These are phyloP conservation scores for Tuber brumale DNA, from an alignment of 495 filamentous ascomycete species.

Conservation along the genomic window DNA sequence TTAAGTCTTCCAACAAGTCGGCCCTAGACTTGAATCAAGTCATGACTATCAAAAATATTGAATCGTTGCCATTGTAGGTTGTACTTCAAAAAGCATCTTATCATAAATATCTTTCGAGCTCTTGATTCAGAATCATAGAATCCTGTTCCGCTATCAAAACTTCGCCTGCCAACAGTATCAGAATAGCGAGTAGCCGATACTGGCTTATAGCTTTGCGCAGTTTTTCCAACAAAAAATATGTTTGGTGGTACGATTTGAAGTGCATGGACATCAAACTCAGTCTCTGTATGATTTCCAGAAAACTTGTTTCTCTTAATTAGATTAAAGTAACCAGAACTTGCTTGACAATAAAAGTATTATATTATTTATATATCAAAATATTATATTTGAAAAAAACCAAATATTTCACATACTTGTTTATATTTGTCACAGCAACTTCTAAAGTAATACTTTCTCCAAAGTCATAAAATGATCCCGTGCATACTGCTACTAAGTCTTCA, in stretches of 20 bases:
- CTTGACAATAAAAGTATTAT: too few relatives aligned
- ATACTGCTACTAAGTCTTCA: not conserved
- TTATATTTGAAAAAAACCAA: not conserved
- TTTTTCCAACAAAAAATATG: not conserved
- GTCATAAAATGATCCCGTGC: slow-evolving; percentile 2
- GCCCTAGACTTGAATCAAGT: not conserved
- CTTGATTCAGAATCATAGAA: too few relatives aligned
- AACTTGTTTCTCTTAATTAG: not conserved
- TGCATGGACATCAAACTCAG: not conserved
- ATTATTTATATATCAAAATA: too few relatives aligned
- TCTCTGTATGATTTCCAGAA: not conserved
- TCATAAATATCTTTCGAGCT: not conserved
- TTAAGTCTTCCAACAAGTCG: not conserved
- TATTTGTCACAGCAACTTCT: not conserved
- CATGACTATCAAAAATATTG: not conserved
- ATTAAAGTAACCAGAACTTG: too few relatives aligned
- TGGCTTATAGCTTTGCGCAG: too few relatives aligned
- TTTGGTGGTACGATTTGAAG: not conserved
- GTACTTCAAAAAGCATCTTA: not conserved
- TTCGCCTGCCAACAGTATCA: not conserved
- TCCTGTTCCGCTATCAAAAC: slow-evolving; percentile 2
- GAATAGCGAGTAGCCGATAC: not conserved
- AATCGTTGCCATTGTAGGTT: not conserved
- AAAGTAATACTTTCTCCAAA: not conserved
- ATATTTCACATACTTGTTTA: slow-evolving; percentile 2